Evolutionary conservation across 2,329 filamentous ascomycete genomes (phyloP).

Genomic region (Fusarium brevicatenulatum): DNA sequence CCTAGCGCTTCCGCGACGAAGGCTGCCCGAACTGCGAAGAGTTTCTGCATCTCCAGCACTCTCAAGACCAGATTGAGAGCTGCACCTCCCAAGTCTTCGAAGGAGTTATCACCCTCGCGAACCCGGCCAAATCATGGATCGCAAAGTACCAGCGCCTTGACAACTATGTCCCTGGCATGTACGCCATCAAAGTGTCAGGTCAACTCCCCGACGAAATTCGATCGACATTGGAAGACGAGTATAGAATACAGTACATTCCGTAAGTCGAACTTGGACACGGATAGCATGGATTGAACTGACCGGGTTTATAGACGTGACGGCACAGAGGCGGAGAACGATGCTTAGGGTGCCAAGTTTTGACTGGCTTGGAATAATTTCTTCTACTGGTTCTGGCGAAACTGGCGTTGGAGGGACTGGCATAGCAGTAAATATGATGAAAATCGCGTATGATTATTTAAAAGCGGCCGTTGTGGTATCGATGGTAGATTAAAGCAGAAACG

Average conservation of each 20-base stretch:
- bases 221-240: slow-evolving; percentile 69
- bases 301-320: slow-evolving; percentile 61
- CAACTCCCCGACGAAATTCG: slow-evolving; percentile 75
- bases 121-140: slow-evolving; percentile 90
- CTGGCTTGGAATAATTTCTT: slow-evolving; percentile 11
- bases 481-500: slow-evolving; percentile 37
- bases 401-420: slow-evolving; percentile 45
- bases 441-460: slow-evolving; percentile 25
- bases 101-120: slow-evolving; percentile 84
- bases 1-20: slow-evolving; percentile 81
- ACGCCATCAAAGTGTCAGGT: slow-evolving; percentile 94
- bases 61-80: slow-evolving; percentile 83
- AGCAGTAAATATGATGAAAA: slow-evolving; percentile 21
- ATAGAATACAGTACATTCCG: slow-evolving; percentile 73
- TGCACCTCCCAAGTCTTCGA: slow-evolving; percentile 98
- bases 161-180: slow-evolving; percentile 86
- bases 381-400: slow-evolving; percentile 43
- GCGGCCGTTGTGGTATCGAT: slow-evolving; percentile 46
- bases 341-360: slow-evolving; percentile 43
- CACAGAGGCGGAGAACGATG: slow-evolving; percentile 62
- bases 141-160: slow-evolving; percentile 96
- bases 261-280: slow-evolving; percentile 43
- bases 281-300: slow-evolving; percentile 10
- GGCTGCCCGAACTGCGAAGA: slow-evolving; percentile 98
- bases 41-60: slow-evolving; percentile 84